Base-by-base conservation (phyloP, 495 filamentous ascomycete species). In the Penicillium flavigenum region DNA sequence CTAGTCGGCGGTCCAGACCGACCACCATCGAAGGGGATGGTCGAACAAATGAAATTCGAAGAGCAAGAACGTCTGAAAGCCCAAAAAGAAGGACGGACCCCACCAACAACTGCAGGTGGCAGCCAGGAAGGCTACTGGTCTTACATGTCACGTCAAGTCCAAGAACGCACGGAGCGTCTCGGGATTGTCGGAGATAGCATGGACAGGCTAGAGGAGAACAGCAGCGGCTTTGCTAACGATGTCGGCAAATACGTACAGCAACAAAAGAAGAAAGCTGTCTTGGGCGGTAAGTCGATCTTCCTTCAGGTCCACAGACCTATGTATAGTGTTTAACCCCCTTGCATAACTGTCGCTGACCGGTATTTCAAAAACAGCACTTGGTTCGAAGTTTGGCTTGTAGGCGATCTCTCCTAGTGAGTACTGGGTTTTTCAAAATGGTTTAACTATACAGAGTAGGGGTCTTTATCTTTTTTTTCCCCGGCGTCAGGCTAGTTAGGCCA, bases 161-260 rank as follows among this genome's bases (percentile, higher is more conserved):
- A 92, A 61, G 93, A 98, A 68, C 79, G 94, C 34, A 96, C 93
- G 3, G 90, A 97, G 71, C 90, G 86, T 61, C 73, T 98, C 49
- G 87, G 83, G 47, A 76, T 95, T 24, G 85, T 88, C 67, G 88
- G 89, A 11, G 95, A 98, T 68, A 83, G 79, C 12, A 88, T 96
- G 86, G 86, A 92, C 54, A 82, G 82, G 38, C 68, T 96, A 52
- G 86, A 92, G 65, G 83, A 91, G 60, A 86, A 85, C 46, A 94
- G 88, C 63, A 81, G 83, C 54, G 87, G 82, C 46, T 98, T 90
- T 82, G 87, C 89, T 14, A 84, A 88, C 24, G 93, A 96, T 63
- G 91, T 96, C 55, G 85, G 81, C 63, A 96, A 96, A 64, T 96
- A 81, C 72, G 87, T 96, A 14, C 80, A 75, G 52, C 86, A 84